Percentiles rank a stretch among this genome's conserved stretches.
Evolutionary conservation across 257 asterid genomes (phyloP).

Genomic region (Solanum verrucosum): DNA sequence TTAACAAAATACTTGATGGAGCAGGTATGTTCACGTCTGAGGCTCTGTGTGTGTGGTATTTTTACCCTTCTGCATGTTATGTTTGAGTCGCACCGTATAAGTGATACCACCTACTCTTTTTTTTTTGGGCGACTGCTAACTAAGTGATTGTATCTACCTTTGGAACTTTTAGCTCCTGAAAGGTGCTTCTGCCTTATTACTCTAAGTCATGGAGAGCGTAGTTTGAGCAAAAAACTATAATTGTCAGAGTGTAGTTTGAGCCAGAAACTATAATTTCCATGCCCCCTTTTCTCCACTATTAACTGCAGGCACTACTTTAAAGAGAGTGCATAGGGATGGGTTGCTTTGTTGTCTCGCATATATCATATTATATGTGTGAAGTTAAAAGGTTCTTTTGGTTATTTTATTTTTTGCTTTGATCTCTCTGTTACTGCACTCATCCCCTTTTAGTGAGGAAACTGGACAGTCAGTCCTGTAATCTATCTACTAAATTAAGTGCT

Average conservation of each 20-base stretch:
- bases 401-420: too few species aligned
- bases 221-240: not conserved
- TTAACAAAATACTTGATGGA: conserved; percentile 59
- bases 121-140: not conserved
- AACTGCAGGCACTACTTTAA: not conserved
- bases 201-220: not conserved
- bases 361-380: not conserved
- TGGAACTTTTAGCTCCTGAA: not conserved
- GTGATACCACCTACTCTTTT: not conserved
- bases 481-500: too few species aligned
- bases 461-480: too few species aligned
- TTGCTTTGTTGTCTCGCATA: not conserved
- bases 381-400: not conserved
- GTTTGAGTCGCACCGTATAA: not conserved
- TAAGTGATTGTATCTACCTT: not conserved
- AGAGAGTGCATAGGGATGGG: not conserved
- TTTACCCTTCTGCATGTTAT: not conserved
- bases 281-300: not conserved
- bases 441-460: too few species aligned
- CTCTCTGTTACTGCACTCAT: too few species aligned
- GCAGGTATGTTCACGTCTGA: conserved; percentile 31
- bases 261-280: not conserved
- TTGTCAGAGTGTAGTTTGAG: not conserved
- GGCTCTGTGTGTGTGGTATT: not conserved
- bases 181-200: not conserved